phyloP scores from a whole-genome alignment of 192 early-diverging fungal genomes.

The Physocladia obscura region DNA sequence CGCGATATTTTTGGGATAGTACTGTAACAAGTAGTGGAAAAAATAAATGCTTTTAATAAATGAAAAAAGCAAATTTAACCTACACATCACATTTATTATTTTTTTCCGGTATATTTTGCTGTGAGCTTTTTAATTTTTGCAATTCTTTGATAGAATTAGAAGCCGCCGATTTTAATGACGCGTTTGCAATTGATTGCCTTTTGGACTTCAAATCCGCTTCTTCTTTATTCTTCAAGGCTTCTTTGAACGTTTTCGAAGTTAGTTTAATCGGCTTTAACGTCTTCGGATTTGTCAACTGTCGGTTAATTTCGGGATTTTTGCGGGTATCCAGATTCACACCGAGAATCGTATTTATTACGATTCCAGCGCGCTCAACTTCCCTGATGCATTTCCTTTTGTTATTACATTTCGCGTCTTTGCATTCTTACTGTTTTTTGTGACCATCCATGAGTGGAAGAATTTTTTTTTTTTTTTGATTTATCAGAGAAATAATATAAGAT shows the following conservation, averaged over 20 bases:
- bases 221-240: background rate
- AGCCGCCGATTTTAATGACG: background rate
- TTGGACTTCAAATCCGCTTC: background rate
- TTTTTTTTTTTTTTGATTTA: background rate
- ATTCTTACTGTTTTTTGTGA: background rate
- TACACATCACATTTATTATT: too few species aligned
- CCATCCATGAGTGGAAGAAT: background rate
- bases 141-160: slow-evolving; percentile 1
- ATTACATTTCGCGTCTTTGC: background rate
- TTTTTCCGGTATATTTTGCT: background rate
- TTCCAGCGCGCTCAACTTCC: background rate
- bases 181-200: background rate
- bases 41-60: background rate
- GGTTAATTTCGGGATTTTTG: background rate
- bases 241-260: background rate
- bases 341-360: background rate
- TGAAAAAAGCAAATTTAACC: background rate
- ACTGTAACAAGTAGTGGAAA: background rate
- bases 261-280: background rate
- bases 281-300: background rate
- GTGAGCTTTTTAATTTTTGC: background rate
- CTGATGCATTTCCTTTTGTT: background rate
- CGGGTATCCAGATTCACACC: background rate
- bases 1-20: slow-evolving; percentile 18
- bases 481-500: too few species aligned